These are phyloP conservation scores for Nissolia schottii DNA, from an alignment of 306 rosid species.

Conservation along the genomic window DNA sequence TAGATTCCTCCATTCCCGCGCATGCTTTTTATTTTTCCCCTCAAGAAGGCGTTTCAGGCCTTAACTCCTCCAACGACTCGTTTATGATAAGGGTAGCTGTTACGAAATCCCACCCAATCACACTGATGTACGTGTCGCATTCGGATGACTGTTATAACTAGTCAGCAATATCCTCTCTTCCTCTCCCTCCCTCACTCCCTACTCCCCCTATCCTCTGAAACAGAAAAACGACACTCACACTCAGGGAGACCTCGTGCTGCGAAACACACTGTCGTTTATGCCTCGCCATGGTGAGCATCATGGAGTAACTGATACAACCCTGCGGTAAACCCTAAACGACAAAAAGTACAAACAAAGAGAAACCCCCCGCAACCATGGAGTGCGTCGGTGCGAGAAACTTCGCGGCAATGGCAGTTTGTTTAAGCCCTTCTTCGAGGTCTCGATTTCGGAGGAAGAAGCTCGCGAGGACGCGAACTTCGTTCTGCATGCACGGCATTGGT, in stretches of 20 bases:
- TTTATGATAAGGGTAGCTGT: slow-evolving; percentile 36
- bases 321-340: slow-evolving; percentile 16
- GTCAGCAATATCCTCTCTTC: not conserved
- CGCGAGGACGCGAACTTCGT: slow-evolving; percentile 17
- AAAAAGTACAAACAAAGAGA: not conserved
- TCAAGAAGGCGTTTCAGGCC: too few species aligned
- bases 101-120: not conserved
- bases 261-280: slow-evolving; percentile 5
- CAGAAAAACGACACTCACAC: not conserved
- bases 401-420: slow-evolving; percentile 67
- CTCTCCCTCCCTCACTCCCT: not conserved
- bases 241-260: not conserved
- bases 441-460: slow-evolving; percentile 28
- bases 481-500: not conserved
- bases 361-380: slow-evolving; percentile 44
- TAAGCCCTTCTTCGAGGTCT: slow-evolving; percentile 32
- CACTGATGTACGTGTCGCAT: slow-evolving; percentile 7
- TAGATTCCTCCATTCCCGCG: too few species aligned
- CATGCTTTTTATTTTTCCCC: too few species aligned
- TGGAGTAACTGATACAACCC: not conserved
- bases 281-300: slow-evolving; percentile 6
- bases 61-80: not conserved
- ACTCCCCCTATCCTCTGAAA: slow-evolving; percentile 1
- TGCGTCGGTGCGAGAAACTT: slow-evolving; percentile 63
- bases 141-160: slow-evolving; percentile 2